Conservation (phyloP, 192 early-diverging fungal species). For the Coemansia sp. region DNA sequence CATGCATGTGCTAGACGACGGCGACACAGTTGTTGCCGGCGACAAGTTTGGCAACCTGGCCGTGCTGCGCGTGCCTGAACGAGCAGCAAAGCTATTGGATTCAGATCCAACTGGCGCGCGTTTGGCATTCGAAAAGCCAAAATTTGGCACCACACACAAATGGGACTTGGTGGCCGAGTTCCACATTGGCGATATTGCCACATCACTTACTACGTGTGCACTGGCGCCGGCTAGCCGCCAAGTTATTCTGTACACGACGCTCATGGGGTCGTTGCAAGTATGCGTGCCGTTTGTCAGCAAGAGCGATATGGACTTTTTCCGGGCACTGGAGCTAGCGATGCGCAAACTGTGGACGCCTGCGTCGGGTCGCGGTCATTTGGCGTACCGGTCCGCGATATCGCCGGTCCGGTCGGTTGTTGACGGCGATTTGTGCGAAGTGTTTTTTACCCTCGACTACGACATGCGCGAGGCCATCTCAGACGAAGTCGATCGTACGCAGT, state of each 20-base stretch:
- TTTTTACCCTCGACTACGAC: slow-evolving; percentile 15
- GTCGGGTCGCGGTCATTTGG: slow-evolving; percentile 84
- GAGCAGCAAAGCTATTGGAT: slow-evolving; percentile 71
- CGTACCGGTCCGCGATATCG: slow-evolving; percentile 75
- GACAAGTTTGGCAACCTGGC: slow-evolving; percentile 98
- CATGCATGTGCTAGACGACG: slow-evolving; percentile 75
- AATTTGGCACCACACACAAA: slow-evolving; percentile 70
- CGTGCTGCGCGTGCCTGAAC: slow-evolving; percentile 67
- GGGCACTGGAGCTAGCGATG: slow-evolving; percentile 86
- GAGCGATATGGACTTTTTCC: slow-evolving; percentile 92
- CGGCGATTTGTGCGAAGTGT: slow-evolving; percentile 94
- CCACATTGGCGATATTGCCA: slow-evolving; percentile 85
- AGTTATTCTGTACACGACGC: slow-evolving; percentile 80
- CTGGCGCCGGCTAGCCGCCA: slow-evolving; percentile 86
- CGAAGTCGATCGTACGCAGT: slow-evolving; percentile 78
- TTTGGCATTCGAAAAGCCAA: slow-evolving; percentile 76
- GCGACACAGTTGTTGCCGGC: slow-evolving; percentile 86
- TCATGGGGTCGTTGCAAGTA: slow-evolving; percentile 81
- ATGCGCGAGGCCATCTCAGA: slow-evolving; percentile 66
- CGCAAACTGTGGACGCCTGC: slow-evolving; percentile 75
- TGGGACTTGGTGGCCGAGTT: slow-evolving; percentile 73
- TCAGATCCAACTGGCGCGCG: slow-evolving; percentile 85
- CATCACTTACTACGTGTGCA: slow-evolving; percentile 57
- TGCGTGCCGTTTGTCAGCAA: slow-evolving; percentile 85
- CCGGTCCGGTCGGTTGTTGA: slow-evolving; percentile 79